Evolutionary conservation across 1,284 basidiomycete genomes (phyloP).

Genomic region (Puccinia sorghi): DNA sequence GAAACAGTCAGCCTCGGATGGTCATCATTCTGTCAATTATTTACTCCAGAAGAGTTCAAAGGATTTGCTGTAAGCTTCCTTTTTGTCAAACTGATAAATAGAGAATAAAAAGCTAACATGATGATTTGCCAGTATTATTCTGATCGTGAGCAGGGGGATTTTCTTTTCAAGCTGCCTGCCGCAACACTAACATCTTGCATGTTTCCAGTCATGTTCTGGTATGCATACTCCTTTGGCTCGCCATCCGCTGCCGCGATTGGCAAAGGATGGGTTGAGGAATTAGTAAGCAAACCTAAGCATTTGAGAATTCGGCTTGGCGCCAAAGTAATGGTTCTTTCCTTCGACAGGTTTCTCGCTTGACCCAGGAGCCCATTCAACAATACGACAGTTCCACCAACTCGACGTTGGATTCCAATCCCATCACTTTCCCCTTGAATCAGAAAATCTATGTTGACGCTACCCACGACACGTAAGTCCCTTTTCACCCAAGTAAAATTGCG

Average conservation of each 20-base stretch:
- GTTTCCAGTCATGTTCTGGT: conserved; percentile 48
- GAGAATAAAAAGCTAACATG: no score
- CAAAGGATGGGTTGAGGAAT: conserved; percentile 61
- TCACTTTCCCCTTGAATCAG: conserved; percentile 77
- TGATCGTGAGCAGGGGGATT: conserved; percentile 52
- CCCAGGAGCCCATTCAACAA: conserved; percentile 67
- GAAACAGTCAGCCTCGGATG: conserved; percentile 62
- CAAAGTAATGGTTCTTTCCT: conserved; percentile 50
- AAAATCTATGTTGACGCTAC: conserved; percentile 81
- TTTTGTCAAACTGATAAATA: background rate
- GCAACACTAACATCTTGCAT: background rate
- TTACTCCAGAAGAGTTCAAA: conserved; percentile 69
- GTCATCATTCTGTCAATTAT: conserved; percentile 63
- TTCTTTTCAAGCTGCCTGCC: background rate
- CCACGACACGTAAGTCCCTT: conserved; percentile 64
- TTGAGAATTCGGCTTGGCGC: background rate
- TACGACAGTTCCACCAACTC: conserved; percentile 77
- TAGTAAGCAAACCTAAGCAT: conserved; percentile 57
- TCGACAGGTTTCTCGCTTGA: conserved; percentile 69
- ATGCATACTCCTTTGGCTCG: conserved; percentile 56
- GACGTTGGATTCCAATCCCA: conserved; percentile 70
- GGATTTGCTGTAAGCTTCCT: conserved; percentile 65
- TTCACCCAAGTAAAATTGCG: no score
- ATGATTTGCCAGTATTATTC: conserved; percentile 55
- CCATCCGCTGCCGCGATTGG: conserved; percentile 59